Percentiles rank a stretch among this genome's conserved stretches.
phyloP scores from a whole-genome alignment of 768 basidiomycete genomes.

The Kockovaella imperatae region DNA sequence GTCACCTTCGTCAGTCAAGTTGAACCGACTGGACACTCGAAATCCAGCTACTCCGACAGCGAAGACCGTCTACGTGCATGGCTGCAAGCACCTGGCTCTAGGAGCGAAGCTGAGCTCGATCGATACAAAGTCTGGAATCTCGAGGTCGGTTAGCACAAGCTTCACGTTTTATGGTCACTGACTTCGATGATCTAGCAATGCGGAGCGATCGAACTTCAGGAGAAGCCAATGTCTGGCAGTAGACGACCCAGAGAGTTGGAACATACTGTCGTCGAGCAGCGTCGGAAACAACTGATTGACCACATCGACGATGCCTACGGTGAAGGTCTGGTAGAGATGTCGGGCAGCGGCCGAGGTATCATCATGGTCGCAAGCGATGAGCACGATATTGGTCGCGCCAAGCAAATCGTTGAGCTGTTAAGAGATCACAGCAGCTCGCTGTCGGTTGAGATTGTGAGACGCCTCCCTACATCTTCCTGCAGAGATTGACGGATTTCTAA shows the following conservation, averaged over 20 bases:
- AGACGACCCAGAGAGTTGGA: conserved; percentile 36
- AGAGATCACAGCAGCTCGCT: conserved; percentile 26
- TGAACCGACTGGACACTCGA: no score
- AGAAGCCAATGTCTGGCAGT: conserved; percentile 42
- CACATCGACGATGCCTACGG: conserved; percentile 31
- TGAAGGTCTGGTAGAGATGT: conserved; percentile 13
- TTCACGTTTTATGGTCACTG: no score
- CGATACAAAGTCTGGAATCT: no score
- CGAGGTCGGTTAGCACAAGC: no score
- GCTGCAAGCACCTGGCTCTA: no score
- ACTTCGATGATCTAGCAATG: no score
- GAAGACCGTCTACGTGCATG: no score
- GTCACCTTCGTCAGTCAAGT: no score
- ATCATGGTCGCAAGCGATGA: conserved; percentile 50
- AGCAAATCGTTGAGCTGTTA: conserved; percentile 34
- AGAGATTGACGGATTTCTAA: neutral
- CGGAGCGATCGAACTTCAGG: no score
- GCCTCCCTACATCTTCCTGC: neutral
- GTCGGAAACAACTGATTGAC: conserved; percentile 36
- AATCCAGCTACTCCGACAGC: no score
- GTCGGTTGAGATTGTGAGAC: conserved; percentile 38
- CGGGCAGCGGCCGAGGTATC: conserved; percentile 43
- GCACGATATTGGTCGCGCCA: conserved; percentile 33
- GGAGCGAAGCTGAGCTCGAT: no score
- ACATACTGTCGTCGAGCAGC: conserved; percentile 24